Percentiles rank a stretch among this genome's conserved stretches.
Conservation (phyloP, 495 filamentous ascomycete genomes). For the Penicillium canariense region DNA sequence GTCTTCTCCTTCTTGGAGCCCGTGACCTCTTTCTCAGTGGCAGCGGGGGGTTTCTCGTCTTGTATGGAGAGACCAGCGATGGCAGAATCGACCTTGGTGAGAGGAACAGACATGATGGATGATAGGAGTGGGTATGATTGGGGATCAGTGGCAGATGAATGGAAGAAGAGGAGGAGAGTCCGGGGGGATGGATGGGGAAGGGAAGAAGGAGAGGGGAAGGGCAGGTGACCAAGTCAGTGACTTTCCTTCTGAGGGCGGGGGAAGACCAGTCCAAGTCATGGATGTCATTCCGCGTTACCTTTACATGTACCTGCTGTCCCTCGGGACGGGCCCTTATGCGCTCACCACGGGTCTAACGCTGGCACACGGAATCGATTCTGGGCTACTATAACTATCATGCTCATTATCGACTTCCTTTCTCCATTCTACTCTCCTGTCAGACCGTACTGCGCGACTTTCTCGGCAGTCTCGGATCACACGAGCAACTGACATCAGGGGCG, state of each 20-base stretch:
- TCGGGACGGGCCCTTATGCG: too few species aligned
- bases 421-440: background rate
- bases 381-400: too few species aligned
- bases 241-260: conserved; percentile 19
- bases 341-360: too few species aligned
- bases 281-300: conserved; percentile 30
- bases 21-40: conserved; percentile 40
- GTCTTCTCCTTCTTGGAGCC: conserved; percentile 56
- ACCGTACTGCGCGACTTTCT: background rate
- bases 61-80: conserved; percentile 72
- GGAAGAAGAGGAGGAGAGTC: conserved; percentile 3
- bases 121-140: too few species aligned
- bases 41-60: conserved; percentile 49
- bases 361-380: too few species aligned
- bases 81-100: conserved; percentile 85
- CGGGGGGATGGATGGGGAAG: conserved; percentile 12
- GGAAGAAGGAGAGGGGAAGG: conserved; percentile 21
- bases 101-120: conserved; percentile 63
- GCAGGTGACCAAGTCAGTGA: conserved; percentile 30
- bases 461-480: conserved; percentile 33
- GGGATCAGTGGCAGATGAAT: conserved; percentile 4
- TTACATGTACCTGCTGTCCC: too few species aligned
- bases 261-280: conserved; percentile 17
- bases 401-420: background rate
- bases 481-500: conserved; percentile 36